Evolutionary conservation across 768 basidiomycete species (phyloP).

Genomic region (Basidioascus undulatus): DNA sequence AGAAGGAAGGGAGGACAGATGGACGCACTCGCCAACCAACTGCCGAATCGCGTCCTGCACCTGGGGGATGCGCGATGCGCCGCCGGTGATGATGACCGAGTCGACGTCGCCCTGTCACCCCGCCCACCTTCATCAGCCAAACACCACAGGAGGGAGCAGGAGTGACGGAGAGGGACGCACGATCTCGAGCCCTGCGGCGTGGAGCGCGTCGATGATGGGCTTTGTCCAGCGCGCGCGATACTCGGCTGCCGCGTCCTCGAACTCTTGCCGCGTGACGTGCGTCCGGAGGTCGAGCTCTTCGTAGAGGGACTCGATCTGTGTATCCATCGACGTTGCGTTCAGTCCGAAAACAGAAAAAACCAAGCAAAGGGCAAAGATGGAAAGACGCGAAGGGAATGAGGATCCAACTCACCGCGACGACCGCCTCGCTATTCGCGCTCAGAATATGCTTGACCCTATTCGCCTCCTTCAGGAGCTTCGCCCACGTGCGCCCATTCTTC

Average conservation of each 20-base stretch:
- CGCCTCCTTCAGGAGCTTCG: conserved; percentile 86
- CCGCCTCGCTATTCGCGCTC: conserved; percentile 70
- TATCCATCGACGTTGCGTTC: neutral
- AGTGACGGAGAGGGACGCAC: conserved; percentile 20
- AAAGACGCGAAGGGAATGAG: neutral
- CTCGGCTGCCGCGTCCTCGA: conserved; percentile 50
- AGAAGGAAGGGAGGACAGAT: neutral
- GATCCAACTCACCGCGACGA: conserved; percentile 32
- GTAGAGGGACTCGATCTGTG: conserved; percentile 59
- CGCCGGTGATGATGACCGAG: conserved; percentile 82
- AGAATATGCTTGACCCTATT: conserved; percentile 70
- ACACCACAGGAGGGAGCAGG: conserved; percentile 1
- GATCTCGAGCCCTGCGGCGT: conserved; percentile 37
- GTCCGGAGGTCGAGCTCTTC: conserved; percentile 76
- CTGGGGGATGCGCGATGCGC: conserved; percentile 72
- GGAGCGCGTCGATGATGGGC: conserved; percentile 52
- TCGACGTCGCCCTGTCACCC: conserved; percentile 40
- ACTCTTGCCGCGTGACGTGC: conserved; percentile 48
- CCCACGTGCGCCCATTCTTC: conserved; percentile 59
- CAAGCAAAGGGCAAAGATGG: conserved; percentile 1
- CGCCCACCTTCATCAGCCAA: neutral
- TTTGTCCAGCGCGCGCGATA: conserved; percentile 35
- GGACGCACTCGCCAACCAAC: conserved; percentile 49
- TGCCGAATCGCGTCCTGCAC: conserved; percentile 57
- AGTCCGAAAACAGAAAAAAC: neutral